Conservation (phyloP, 768 basidiomycete genomes). For the Podaxis pistillaris region DNA sequence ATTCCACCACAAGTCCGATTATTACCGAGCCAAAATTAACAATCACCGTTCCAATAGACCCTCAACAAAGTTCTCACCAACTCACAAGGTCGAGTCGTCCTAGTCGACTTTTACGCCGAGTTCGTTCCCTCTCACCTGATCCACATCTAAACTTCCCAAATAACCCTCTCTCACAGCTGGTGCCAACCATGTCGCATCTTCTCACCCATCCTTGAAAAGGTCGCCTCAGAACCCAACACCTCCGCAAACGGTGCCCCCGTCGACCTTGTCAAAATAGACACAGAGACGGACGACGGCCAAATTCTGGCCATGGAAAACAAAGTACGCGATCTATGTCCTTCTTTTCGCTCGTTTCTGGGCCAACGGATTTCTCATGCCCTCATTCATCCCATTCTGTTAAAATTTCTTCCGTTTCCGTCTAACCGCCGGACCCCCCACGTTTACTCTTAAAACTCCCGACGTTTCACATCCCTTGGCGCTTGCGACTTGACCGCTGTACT, state of each 20-base stretch:
- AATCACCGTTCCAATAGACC: slow-evolving; percentile 27
- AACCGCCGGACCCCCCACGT: background rate
- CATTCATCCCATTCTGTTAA: background rate
- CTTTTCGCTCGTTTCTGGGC: background rate
- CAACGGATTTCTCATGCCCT: slow-evolving; percentile 6
- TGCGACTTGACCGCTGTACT: background rate
- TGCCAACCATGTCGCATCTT: slow-evolving; percentile 74
- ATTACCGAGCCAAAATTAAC: background rate
- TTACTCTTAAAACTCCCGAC: background rate
- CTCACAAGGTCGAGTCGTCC: slow-evolving; percentile 49
- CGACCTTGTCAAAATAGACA: slow-evolving; percentile 74
- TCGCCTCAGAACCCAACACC: slow-evolving; percentile 43
- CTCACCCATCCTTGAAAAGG: slow-evolving; percentile 63
- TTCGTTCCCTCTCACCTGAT: slow-evolving; percentile 28
- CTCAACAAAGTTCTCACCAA: slow-evolving; percentile 33
- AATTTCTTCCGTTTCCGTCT: background rate
- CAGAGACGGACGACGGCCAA: slow-evolving; percentile 50
- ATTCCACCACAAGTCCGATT: too few relatives aligned
- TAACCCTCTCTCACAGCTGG: slow-evolving; percentile 49
- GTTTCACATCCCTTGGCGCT: background rate
- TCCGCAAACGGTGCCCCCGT: slow-evolving; percentile 57
- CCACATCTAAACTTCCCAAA: background rate
- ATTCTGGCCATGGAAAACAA: slow-evolving; percentile 50
- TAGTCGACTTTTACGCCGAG: slow-evolving; percentile 85
- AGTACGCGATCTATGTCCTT: slow-evolving; percentile 28